Evolutionary conservation across 345 rosid species (phyloP).

Genomic region (Salix udensis): DNA sequence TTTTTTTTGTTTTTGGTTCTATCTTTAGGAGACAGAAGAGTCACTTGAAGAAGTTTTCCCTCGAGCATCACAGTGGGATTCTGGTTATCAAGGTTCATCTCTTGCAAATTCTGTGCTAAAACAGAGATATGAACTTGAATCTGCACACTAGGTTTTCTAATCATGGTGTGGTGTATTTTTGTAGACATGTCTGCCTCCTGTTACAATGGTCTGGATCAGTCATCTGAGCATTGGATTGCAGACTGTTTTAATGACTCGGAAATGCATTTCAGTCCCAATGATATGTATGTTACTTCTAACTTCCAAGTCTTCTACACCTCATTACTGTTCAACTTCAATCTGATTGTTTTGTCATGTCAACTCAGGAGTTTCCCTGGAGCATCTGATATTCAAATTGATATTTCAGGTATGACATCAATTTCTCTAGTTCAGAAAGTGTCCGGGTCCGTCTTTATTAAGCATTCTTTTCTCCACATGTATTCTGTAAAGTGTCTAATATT

Average conservation of each 20-base stretch:
- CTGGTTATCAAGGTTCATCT: constrained; percentile 66
- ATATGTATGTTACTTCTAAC: constrained; percentile 49
- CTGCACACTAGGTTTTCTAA: constrained; percentile 8
- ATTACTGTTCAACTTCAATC: constrained; percentile 13
- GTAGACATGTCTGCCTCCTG: constrained; percentile 48
- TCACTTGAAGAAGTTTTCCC: constrained; percentile 55
- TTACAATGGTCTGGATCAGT: constrained; percentile 52
- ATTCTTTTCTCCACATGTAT: neutral
- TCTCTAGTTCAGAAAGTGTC: neutral
- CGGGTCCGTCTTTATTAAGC: neutral
- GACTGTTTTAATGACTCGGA: constrained; percentile 68
- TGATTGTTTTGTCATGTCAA: constrained; percentile 20
- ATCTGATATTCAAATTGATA: constrained; percentile 51
- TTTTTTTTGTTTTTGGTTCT: constrained; percentile 14
- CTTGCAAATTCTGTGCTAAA: constrained; percentile 10
- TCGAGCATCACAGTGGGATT: constrained; percentile 46
- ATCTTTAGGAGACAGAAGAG: constrained; percentile 59
- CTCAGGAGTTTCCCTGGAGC: constrained; percentile 49
- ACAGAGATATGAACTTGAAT: constrained; percentile 11
- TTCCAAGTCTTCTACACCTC: constrained; percentile 16
- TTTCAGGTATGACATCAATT: constrained; percentile 41
- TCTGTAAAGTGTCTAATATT: constrained; percentile 1
- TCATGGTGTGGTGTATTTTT: constrained; percentile 18
- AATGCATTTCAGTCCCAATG: constrained; percentile 45
- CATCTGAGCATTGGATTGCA: constrained; percentile 67